phyloP scores from a whole-genome alignment of 176 grass and related monocot species.

The Zoysia pacifica region DNA sequence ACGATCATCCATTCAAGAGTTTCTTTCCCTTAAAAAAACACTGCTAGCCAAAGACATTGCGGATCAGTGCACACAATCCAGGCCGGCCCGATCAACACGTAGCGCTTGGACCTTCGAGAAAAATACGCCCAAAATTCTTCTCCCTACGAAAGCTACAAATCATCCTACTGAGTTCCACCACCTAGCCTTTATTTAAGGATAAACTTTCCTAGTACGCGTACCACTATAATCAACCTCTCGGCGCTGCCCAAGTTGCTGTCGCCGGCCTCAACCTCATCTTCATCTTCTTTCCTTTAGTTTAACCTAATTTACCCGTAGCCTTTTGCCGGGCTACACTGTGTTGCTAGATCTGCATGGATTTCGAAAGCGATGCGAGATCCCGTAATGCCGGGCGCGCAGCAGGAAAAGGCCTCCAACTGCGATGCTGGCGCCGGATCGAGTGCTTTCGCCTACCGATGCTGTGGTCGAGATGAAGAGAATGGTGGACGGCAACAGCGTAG shows the following conservation, averaged over 20 bases:
- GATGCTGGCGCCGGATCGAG: not conserved
- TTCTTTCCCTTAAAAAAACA: not conserved
- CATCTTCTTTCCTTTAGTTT: not conserved
- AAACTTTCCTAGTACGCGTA: not conserved
- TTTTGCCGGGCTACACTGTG: constrained; percentile 13
- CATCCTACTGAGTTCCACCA: constrained; percentile 7
- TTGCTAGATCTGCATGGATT: constrained; percentile 37
- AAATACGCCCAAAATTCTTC: not conserved
- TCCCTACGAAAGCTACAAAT: not conserved
- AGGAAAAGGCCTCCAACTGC: not conserved
- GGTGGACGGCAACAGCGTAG: not conserved
- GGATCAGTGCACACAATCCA: not conserved
- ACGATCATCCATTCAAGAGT: not conserved
- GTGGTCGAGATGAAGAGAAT: not conserved
- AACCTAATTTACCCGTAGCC: not conserved
- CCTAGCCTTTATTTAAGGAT: not conserved
- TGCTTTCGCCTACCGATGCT: not conserved
- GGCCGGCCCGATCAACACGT: constrained; percentile 21
- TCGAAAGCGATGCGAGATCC: constrained; percentile 47
- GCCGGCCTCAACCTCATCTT: not conserved
- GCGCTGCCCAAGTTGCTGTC: not conserved
- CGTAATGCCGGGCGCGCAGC: constrained; percentile 1
- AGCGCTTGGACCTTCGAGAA: not conserved
- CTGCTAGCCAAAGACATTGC: not conserved
- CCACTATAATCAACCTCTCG: not conserved